These are phyloP conservation scores for Penicillium tannophilum DNA, from an alignment of 495 filamentous ascomycete species.

Conservation along the genomic window DNA sequence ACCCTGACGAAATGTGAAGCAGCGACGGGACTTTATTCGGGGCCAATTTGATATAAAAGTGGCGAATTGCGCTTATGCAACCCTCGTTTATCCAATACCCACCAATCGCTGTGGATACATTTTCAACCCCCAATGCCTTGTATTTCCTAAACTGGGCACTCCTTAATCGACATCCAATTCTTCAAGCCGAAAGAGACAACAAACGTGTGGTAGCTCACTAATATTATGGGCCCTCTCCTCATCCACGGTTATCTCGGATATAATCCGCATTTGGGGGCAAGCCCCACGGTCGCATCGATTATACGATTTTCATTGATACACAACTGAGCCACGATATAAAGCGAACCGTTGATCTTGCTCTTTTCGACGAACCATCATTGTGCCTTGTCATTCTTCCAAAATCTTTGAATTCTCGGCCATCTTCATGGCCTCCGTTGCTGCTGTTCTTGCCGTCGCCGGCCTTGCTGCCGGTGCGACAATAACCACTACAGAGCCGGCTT, in stretches of 20 bases:
- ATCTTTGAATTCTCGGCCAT: not conserved
- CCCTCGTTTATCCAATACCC: not conserved
- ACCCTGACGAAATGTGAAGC: not conserved
- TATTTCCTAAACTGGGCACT: not conserved
- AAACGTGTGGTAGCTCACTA: not conserved
- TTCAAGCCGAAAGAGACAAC: not conserved
- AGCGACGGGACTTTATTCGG: not conserved
- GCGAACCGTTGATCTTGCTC: not conserved
- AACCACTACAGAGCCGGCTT: conserved; percentile 11
- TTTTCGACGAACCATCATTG: not conserved
- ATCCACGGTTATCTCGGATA: not conserved
- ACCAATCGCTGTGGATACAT: not conserved
- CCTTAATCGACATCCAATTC: not conserved
- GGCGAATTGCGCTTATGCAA: not conserved
- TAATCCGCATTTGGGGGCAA: not conserved
- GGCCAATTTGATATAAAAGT: not conserved
- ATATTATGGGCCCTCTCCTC: not conserved
- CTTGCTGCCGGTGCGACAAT: conserved; percentile 12
- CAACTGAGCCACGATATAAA: not conserved
- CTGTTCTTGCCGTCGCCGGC: conserved; percentile 9
- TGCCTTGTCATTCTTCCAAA: not conserved
- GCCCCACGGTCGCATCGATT: conserved; percentile 1
- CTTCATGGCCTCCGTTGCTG: conserved; percentile 7
- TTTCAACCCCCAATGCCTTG: not conserved
- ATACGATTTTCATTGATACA: not conserved